Conservation (phyloP, 2,329 filamentous ascomycete genomes). For the Botrytis tulipae region DNA sequence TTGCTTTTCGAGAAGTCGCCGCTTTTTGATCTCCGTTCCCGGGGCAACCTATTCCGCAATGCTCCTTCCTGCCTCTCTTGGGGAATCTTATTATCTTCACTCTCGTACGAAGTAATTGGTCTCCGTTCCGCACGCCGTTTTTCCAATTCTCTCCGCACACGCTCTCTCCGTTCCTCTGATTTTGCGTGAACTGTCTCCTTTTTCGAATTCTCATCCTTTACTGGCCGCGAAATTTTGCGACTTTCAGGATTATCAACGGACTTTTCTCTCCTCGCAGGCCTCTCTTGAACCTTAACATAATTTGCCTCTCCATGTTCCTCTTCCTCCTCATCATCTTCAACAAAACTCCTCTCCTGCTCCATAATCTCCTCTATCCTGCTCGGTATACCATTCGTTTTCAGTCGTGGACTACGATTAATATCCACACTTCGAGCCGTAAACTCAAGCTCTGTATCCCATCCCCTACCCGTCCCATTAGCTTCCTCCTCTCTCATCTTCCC, state of each 20-base stretch:
- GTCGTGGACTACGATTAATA: conserved; percentile 27
- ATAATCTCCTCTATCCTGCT: conserved; percentile 33
- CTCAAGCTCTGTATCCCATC: conserved; percentile 34
- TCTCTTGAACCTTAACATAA: not conserved
- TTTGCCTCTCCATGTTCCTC: conserved; percentile 1
- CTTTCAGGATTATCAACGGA: not conserved
- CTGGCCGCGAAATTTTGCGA: not conserved
- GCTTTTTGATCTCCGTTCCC: conserved; percentile 17
- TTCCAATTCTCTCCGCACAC: conserved; percentile 15
- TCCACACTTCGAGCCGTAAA: conserved; percentile 35
- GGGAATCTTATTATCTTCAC: conserved; percentile 8
- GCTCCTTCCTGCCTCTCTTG: conserved; percentile 11
- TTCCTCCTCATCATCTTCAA: conserved; percentile 14
- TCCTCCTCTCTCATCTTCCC: conserved; percentile 19
- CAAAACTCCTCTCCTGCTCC: conserved; percentile 27
- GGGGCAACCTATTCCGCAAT: not conserved
- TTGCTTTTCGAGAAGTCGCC: conserved; percentile 8
- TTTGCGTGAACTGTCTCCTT: not conserved
- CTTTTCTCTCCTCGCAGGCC: not conserved
- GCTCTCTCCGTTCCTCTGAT: conserved; percentile 14
- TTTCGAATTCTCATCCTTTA: not conserved
- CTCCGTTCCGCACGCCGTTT: conserved; percentile 14
- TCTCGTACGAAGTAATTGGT: conserved; percentile 13
- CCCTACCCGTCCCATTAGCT: conserved; percentile 5
- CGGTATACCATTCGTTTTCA: conserved; percentile 15